phyloP scores from a whole-genome alignment of 2,329 filamentous ascomycete genomes.

The Microdochium bolleyi region DNA sequence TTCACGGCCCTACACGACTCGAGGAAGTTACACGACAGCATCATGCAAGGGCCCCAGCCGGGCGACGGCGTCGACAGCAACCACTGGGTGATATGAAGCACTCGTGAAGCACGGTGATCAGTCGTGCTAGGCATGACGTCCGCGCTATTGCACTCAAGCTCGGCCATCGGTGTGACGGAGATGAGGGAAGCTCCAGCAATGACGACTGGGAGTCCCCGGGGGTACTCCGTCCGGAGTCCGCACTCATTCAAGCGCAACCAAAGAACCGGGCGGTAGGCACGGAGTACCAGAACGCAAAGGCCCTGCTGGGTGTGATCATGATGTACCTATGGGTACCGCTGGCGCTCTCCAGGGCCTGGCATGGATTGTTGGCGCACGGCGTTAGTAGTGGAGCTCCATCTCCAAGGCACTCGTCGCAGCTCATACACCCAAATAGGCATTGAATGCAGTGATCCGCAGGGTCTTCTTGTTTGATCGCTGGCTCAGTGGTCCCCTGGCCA shows the following conservation, averaged over 20 bases:
- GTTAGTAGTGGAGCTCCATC: background rate
- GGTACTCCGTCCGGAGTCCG: too few species aligned
- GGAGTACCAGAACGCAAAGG: too few species aligned
- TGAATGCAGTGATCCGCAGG: background rate
- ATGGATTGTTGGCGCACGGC: background rate
- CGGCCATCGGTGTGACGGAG: background rate
- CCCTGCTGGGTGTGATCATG: too few species aligned
- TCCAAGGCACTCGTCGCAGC: background rate
- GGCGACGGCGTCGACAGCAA: too few species aligned
- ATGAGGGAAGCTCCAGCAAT: background rate
- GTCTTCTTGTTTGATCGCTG: background rate
- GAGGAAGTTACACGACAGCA: background rate
- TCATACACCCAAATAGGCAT: background rate
- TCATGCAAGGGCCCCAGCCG: background rate
- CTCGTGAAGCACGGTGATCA: background rate
- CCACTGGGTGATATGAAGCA: too few species aligned
- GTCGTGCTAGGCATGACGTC: background rate
- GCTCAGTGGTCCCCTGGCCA: background rate
- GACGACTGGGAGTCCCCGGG: background rate
- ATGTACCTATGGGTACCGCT: too few species aligned
- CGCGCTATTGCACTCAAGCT: background rate
- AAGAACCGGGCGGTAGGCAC: too few species aligned
- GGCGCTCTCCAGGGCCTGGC: too few species aligned
- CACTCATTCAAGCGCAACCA: too few species aligned
- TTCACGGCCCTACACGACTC: background rate